Conservation (phyloP, 257 asterid species). For the Verbena officinalis region DNA sequence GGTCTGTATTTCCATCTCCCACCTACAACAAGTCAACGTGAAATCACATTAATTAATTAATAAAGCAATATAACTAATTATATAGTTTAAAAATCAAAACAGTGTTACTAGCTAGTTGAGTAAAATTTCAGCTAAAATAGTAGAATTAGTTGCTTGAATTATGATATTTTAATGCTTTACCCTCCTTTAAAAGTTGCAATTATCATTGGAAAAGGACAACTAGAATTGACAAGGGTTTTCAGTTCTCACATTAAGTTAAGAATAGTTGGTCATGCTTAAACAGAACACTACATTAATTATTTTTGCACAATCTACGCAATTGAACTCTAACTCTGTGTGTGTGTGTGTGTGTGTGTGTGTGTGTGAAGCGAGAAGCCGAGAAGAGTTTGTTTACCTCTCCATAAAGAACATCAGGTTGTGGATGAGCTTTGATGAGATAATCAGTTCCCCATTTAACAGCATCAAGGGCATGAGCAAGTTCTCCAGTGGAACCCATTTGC, state of each 20-base stretch:
- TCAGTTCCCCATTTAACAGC: conserved; percentile 99
- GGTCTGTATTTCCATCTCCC: conserved; percentile 95
- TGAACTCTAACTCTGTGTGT: too few species aligned
- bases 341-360: background rate
- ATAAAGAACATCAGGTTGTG: conserved; percentile 78
- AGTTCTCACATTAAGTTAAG: conserved; percentile 3
- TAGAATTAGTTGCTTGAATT: conserved; percentile 6
- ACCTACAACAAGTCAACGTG: conserved; percentile 48
- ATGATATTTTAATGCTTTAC: conserved; percentile 19
- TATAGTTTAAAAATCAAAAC: background rate
- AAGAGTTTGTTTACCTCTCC: conserved; percentile 76
- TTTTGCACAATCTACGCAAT: too few species aligned
- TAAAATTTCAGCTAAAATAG: background rate
- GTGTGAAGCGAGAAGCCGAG: background rate
- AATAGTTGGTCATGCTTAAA: background rate
- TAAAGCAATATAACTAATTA: background rate
- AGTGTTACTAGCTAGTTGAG: background rate
- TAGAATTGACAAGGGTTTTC: background rate
- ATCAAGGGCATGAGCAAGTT: conserved; percentile 76
- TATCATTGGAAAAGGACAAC: conserved; percentile 28
- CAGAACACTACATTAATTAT: background rate
- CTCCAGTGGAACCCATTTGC: conserved; percentile 80
- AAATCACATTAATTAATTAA: conserved; percentile 24
- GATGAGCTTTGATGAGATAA: conserved; percentile 94
- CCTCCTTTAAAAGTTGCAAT: conserved; percentile 13